Conservation (phyloP, 305 asterid species). For the Petunia hybrid region DNA sequence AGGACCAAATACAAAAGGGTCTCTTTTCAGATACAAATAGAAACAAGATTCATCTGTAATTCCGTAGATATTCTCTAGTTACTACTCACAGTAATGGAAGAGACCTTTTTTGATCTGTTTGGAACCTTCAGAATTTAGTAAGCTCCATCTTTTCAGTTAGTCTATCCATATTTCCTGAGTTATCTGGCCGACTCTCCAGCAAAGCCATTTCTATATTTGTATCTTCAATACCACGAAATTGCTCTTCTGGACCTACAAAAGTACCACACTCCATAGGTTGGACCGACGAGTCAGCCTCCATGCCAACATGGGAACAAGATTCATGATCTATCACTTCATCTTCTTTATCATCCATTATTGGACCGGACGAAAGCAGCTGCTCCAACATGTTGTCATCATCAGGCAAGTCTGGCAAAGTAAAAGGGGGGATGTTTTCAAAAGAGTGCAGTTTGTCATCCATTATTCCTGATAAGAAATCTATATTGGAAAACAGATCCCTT, state of each 20-base stretch:
- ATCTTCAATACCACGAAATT: slow-evolving; percentile 35
- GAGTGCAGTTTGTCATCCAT: slow-evolving; percentile 54
- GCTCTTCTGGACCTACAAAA: slow-evolving; percentile 33
- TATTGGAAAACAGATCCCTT: slow-evolving; percentile 65
- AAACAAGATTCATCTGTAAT: background rate
- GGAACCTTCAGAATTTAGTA: slow-evolving; percentile 32
- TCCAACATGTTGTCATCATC: slow-evolving; percentile 68
- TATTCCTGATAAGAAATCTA: slow-evolving; percentile 57
- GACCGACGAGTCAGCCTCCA: slow-evolving; percentile 34
- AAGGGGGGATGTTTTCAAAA: slow-evolving; percentile 51
- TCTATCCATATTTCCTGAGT: slow-evolving; percentile 47
- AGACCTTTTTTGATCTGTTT: background rate
- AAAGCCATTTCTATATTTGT: slow-evolving; percentile 31
- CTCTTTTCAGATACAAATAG: background rate
- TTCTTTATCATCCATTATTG: slow-evolving; percentile 44
- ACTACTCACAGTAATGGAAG: background rate
- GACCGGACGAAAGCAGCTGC: slow-evolving; percentile 66
- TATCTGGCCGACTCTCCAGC: slow-evolving; percentile 24
- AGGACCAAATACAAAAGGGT: background rate
- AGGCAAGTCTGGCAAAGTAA: slow-evolving; percentile 58
- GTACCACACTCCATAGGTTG: slow-evolving; percentile 35
- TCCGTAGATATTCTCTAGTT: background rate
- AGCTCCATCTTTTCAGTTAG: slow-evolving; percentile 53
- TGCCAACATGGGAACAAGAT: slow-evolving; percentile 31
- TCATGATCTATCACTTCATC: slow-evolving; percentile 38